A percentile compares a stretch with the other conserved stretches of the same genome.
Conservation (phyloP, 2,329 filamentous ascomycete genomes). For the Penicillium crustosum region DNA sequence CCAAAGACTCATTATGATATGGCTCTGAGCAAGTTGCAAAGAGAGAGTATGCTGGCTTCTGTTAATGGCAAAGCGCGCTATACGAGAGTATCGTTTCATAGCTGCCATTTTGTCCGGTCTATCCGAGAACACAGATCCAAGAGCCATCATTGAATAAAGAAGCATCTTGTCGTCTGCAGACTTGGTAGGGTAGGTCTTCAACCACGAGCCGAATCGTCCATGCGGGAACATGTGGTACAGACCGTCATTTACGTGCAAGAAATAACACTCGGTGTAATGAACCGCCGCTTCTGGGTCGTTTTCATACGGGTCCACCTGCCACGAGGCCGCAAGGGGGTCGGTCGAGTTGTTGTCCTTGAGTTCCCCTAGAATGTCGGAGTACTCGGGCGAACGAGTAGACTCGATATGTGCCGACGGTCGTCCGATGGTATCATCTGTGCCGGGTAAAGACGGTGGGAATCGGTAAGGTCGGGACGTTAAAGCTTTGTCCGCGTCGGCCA, state of each 20-base stretch:
- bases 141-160: conserved; percentile 59
- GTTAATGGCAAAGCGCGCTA: conserved; percentile 60
- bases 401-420: conserved; percentile 15
- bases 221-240: conserved; percentile 59
- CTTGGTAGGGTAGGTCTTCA: conserved; percentile 50
- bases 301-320: conserved; percentile 56
- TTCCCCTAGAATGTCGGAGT: conserved; percentile 35
- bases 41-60: conserved; percentile 53
- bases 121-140: conserved; percentile 57
- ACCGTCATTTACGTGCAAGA: conserved; percentile 56
- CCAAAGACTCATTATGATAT: conserved; percentile 66
- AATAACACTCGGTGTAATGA: conserved; percentile 57
- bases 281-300: conserved; percentile 51
- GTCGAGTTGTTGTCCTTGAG: conserved; percentile 30
- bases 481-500: conserved; percentile 27
- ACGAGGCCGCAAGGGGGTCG: conserved; percentile 39
- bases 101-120: conserved; percentile 47
- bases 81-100: conserved; percentile 52
- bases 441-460: conserved; percentile 15
- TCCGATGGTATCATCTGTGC: conserved; percentile 16
- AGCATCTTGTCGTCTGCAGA: conserved; percentile 59
- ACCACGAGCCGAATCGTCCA: conserved; percentile 56
- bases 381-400: conserved; percentile 22
- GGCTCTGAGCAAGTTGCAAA: conserved; percentile 66
- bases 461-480: conserved; percentile 25